Evolutionary conservation across 192 early-diverging fungal genomes (phyloP).

Genomic region (Coemansia sp.): DNA sequence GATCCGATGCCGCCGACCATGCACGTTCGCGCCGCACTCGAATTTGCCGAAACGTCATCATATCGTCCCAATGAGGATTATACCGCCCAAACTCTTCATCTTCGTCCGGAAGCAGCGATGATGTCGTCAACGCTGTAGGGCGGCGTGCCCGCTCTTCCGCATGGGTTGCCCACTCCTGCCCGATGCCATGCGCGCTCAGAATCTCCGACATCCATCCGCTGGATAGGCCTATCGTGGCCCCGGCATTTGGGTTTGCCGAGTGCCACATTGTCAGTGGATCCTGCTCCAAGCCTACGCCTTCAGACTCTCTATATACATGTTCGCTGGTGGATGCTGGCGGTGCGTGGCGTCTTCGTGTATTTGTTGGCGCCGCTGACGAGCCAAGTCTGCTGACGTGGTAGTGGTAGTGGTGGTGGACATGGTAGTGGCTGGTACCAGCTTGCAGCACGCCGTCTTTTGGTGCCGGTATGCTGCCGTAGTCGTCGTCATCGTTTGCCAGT

Average conservation of each 20-base stretch:
- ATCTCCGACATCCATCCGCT: slow-evolving; percentile 37
- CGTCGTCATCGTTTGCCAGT: slow-evolving; percentile 11
- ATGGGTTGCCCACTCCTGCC: slow-evolving; percentile 27
- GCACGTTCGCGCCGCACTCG: slow-evolving; percentile 24
- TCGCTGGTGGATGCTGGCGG: background rate
- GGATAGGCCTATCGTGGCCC: background rate
- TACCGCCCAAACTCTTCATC: slow-evolving; percentile 29
- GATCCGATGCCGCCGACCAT: slow-evolving; percentile 45
- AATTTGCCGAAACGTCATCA: slow-evolving; percentile 54
- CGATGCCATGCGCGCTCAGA: slow-evolving; percentile 27
- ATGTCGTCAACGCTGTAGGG: slow-evolving; percentile 28
- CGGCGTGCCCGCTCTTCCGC: slow-evolving; percentile 31
- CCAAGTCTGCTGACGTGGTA: slow-evolving; percentile 9
- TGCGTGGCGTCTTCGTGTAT: slow-evolving; percentile 15
- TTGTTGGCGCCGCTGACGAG: slow-evolving; percentile 1
- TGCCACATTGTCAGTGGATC: slow-evolving; percentile 39
- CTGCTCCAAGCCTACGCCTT: slow-evolving; percentile 2
- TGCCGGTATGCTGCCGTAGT: background rate
- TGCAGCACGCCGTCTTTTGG: background rate
- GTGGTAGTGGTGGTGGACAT: slow-evolving; percentile 32
- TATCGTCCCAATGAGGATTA: slow-evolving; percentile 60
- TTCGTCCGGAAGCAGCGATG: slow-evolving; percentile 12
- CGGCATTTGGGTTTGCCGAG: slow-evolving; percentile 10
- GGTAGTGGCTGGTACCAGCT: slow-evolving; percentile 15
- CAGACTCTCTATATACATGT: background rate